These are phyloP conservation scores for Hygrocybe coccinea DNA, from an alignment of 768 basidiomycete genomes.

Conservation along the genomic window DNA sequence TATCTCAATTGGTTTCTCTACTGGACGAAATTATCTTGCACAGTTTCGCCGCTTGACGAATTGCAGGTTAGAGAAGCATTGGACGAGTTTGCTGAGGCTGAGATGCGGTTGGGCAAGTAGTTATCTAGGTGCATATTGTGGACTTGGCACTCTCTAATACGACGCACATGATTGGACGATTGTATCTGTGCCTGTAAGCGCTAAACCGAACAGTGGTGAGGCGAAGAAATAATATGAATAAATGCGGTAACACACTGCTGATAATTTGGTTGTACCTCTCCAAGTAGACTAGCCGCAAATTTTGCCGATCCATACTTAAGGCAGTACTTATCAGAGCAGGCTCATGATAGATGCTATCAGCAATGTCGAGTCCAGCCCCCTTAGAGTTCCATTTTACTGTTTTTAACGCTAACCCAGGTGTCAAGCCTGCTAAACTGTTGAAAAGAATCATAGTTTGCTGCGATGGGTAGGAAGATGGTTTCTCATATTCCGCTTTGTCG, in stretches of 20 bases:
- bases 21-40: slow-evolving; percentile 13
- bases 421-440: not conserved
- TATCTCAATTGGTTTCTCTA: slow-evolving; percentile 9
- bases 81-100: slow-evolving; percentile 66
- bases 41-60: slow-evolving; percentile 42
- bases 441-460: slow-evolving; percentile 72
- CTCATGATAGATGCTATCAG: no score
- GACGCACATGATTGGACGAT: no score
- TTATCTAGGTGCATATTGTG: not conserved
- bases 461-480: slow-evolving; percentile 51
- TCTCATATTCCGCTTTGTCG: not conserved
- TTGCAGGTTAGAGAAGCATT: slow-evolving; percentile 61
- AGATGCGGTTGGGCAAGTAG: slow-evolving; percentile 77
- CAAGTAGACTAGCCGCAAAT: no score
- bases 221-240: no score
- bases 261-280: no score
- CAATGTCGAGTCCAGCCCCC: not conserved
- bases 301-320: no score
- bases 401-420: not conserved
- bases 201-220: no score
- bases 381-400: not conserved
- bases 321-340: no score
- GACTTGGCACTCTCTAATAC: no score
- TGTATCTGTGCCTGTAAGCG: no score
- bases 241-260: no score